These are phyloP conservation scores for Avena eriantha DNA, from an alignment of 176 grass and related monocot species.

Conservation along the genomic window DNA sequence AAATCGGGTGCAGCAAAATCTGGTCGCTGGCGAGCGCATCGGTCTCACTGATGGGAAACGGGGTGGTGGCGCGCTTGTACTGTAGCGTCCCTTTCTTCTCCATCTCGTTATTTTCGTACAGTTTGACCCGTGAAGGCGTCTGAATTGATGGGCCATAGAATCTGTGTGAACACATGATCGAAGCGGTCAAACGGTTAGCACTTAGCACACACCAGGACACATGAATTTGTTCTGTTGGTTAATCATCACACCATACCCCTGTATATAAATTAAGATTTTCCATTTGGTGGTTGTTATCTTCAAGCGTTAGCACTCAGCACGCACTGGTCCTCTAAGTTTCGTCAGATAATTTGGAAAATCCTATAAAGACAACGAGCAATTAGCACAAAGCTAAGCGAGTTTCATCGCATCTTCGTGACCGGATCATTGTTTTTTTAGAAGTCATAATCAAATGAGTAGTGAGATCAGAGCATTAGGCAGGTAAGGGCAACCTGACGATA, in stretches of 20 bases:
- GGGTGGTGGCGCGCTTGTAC: neutral
- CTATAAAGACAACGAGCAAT: slow-evolving; percentile 24
- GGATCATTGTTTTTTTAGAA: slow-evolving; percentile 24
- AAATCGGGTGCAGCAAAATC: slow-evolving; percentile 5
- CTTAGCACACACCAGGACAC: neutral
- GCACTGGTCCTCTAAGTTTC: slow-evolving; percentile 1
- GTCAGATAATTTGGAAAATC: slow-evolving; percentile 39
- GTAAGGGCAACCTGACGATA: slow-evolving; percentile 2
- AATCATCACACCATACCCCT: neutral
- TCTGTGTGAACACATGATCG: slow-evolving; percentile 51
- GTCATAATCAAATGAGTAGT: slow-evolving; percentile 28
- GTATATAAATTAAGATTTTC: neutral
- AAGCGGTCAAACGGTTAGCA: slow-evolving; percentile 46
- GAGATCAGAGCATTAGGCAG: slow-evolving; percentile 42
- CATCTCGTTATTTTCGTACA: neutral
- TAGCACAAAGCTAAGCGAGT: slow-evolving; percentile 15
- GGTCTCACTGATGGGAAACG: slow-evolving; percentile 8
- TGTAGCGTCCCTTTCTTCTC: neutral
- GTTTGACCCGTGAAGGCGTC: slow-evolving; percentile 30
- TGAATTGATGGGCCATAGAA: slow-evolving; percentile 1
- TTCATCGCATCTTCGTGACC: neutral
- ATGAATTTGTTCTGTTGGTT: neutral
- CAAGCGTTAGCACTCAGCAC: slow-evolving; percentile 3
- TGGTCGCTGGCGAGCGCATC: slow-evolving; percentile 17
- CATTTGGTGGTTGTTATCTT: neutral